Evolutionary conservation across 1,139 yeast species (phyloP), one percentile per base, ranked within the genome.

Genomic region (Diutina pseudorugosa): DNA sequence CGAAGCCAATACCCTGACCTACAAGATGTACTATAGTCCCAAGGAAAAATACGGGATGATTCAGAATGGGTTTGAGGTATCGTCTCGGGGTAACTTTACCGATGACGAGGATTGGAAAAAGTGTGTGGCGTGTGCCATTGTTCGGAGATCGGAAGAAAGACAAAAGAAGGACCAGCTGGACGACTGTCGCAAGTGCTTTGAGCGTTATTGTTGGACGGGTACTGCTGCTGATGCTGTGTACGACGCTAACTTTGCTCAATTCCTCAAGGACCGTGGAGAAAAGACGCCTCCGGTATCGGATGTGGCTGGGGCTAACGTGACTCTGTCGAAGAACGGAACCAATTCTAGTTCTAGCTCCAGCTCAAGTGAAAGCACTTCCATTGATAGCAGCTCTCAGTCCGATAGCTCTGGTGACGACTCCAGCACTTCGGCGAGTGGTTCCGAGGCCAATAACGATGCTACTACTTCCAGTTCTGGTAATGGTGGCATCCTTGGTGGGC

Each of bases 161-260:
- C 69, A 75, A 51, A 83, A 84, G 33, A 66, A 74, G 33, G 72
- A 76, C 18, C 83, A 82, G 57, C 76, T 90, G 7, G 82, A 77
- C 1, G 90, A 85, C 63, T 91, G 97, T 73, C 67, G 77, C 56
- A 57, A 70, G 52, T 91, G 98, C 67, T 85, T 89, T 65, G 65
- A 72, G 41, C 73, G 73, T 44, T 89, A 89, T 68, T 90, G 97
- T 67, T 90, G 96, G 96, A 80, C 85, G 61, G 94, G 93, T n/a
- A 16, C 57, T n/a, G 58, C 59, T 47, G 54, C 52, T 47, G 58
- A 52, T 27, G 27, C 49, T 4, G 40, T 45, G 3, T 45, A 45
- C 19, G 49, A 25, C 27, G 5, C 16, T 4, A 8, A 23, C n/a
- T 45, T 45, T 27, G 49, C 36, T 12, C 20, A n/a, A 12, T 45